Evolutionary conservation across 768 basidiomycete species (phyloP), one percentile per base, ranked within the genome.

Genomic region (Russula ochroleuca): DNA sequence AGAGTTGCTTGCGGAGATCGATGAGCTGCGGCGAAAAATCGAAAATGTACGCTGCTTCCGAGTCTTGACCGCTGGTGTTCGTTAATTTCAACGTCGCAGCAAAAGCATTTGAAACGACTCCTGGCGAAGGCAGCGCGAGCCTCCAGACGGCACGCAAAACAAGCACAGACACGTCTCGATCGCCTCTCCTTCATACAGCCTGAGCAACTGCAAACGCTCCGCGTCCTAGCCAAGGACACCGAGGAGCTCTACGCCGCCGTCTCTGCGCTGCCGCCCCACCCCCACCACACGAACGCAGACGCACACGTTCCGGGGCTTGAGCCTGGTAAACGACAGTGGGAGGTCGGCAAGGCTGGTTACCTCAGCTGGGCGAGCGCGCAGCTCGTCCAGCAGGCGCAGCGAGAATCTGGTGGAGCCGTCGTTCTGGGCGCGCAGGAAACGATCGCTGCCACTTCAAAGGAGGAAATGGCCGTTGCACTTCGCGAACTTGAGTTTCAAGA

Each of bases 251-350:
- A 82, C 74, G 71, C 70, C 9, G 73, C 76, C 8, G 76, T 81
- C n/a, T 78, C 79, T 5, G 74, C 79, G 0, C 78, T 89, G 6
- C 81, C 85, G 2, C 68, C 69, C 2, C 52, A 72, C 56, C 71
- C 70, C 43, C 67, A 65, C 21, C n/a, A 57, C 23, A 60, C 48
- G 25, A 28, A 28, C 8, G 48, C 15, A 14, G 48, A 65, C n/a
- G 59, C 64, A 3, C 65, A 59, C 19, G 28, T 60, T 19, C 66
- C 71, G 4, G 71, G 76, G 28, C 69, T 78, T 4, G 82, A 85
- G 62, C 83, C 85, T 0, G 85, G 88, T 0, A 90, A 90, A 72
- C 81, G 85, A 45, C 81, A 81, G 11, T 94, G 92, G 91, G 90
- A 93, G 75, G 82, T 83, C 41, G 85, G 81, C 72, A 82, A 83